Conservation (phyloP, 495 filamentous ascomycete species). For the Glutinoglossum americanum region DNA sequence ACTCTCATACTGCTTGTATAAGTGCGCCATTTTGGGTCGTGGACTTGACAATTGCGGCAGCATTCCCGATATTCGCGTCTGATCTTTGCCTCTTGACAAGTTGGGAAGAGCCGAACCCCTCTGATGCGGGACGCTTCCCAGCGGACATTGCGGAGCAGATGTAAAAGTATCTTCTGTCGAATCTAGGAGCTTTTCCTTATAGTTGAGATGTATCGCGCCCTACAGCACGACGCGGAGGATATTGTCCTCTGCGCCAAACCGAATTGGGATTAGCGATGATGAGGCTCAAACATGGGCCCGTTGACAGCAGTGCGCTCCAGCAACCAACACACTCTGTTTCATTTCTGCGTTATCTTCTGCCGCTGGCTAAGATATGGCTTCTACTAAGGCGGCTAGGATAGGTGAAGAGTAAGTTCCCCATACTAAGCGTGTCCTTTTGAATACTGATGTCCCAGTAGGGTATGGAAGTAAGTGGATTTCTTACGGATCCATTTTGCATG, state of each 20-base stretch:
- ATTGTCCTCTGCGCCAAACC: neutral
- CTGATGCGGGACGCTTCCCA: slow-evolving; percentile 73
- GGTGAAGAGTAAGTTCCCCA: slow-evolving; percentile 75
- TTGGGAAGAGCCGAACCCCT: slow-evolving; percentile 60
- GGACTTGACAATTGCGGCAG: slow-evolving; percentile 40
- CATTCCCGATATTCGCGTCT: slow-evolving; percentile 40
- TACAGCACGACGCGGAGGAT: neutral
- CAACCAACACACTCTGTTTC: neutral
- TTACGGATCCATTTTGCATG: neutral
- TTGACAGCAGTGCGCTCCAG: neutral
- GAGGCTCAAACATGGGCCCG: neutral
- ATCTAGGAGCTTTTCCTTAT: neutral
- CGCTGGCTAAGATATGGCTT: slow-evolving; percentile 33
- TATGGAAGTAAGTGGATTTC: slow-evolving; percentile 72
- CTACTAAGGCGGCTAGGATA: slow-evolving; percentile 73
- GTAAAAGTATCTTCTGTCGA: neutral
- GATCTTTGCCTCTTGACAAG: slow-evolving; percentile 78
- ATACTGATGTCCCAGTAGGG: slow-evolving; percentile 26
- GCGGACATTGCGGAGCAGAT: slow-evolving; percentile 38
- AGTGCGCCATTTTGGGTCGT: slow-evolving; percentile 50
- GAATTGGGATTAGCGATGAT: neutral
- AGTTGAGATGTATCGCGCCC: neutral
- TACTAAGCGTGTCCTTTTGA: neutral
- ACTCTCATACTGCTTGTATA: slow-evolving; percentile 49
- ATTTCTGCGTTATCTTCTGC: neutral